These are phyloP conservation scores for Artemisia tridentata DNA, from an alignment of 129 eudicot species.

Conservation along the genomic window DNA sequence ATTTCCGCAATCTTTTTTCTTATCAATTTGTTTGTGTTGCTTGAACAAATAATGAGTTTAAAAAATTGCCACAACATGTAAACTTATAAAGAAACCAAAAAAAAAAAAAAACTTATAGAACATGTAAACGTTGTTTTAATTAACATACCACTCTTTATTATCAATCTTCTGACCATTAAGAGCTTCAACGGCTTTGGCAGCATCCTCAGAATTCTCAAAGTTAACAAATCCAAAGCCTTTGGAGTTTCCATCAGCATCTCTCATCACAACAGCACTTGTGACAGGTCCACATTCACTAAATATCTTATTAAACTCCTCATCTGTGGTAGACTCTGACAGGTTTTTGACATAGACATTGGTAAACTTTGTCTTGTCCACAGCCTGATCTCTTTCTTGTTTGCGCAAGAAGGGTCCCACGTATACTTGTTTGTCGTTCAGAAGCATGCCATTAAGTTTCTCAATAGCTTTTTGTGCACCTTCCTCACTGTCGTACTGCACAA, in stretches of 20 bases:
- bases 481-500: constrained; percentile 81
- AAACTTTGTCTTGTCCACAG: constrained; percentile 54
- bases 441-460: constrained; percentile 74
- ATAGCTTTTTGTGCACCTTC: constrained; percentile 82
- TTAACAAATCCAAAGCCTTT: constrained; percentile 84
- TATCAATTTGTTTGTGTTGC: too few relatives aligned
- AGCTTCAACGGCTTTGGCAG: constrained; percentile 70
- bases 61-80: too few relatives aligned
- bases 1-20: too few relatives aligned
- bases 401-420: constrained; percentile 73
- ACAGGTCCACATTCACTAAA: constrained; percentile 73
- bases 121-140: constrained; percentile 53
- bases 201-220: constrained; percentile 74
- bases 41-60: too few relatives aligned
- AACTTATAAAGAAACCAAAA: too few relatives aligned
- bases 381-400: constrained; percentile 67
- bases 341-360: constrained; percentile 78
- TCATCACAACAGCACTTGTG: constrained; percentile 78
- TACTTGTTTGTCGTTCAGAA: constrained; percentile 71
- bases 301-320: constrained; percentile 54
- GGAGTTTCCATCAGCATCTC: constrained; percentile 67
- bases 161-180: constrained; percentile 68
- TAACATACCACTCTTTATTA: constrained; percentile 65
- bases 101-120: too few relatives aligned
- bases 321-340: constrained; percentile 58